Evolutionary conservation across 148 eudicot species (phyloP).

Genomic region (Chenopodium suecicum): DNA sequence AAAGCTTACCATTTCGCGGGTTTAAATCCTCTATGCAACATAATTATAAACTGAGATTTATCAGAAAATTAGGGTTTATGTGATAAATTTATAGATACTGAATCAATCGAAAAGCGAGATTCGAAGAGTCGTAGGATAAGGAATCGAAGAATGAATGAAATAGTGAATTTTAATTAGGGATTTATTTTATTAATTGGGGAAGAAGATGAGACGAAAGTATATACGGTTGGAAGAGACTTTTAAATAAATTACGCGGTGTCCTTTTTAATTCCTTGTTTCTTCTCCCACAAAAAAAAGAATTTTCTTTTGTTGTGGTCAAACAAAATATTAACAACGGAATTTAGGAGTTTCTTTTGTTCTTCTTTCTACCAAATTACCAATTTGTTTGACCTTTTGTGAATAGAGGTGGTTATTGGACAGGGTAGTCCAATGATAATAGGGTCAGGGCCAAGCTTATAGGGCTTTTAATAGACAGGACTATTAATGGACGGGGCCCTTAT

Average conservation of each 20-base stretch:
- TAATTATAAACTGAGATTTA: not conserved
- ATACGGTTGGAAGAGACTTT: not conserved
- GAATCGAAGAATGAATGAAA: not conserved
- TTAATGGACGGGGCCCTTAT: too few species aligned
- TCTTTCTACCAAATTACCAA: too few species aligned
- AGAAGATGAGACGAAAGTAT: not conserved
- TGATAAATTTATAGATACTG: too few species aligned
- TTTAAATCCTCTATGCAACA: constrained; percentile 85
- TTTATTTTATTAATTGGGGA: not conserved
- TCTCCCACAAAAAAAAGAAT: not conserved
- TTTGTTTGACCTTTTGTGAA: too few species aligned
- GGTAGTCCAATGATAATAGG: too few species aligned
- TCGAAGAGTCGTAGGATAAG: not conserved
- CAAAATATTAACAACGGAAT: too few species aligned
- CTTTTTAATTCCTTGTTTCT: not conserved
- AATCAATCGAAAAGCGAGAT: too few species aligned
- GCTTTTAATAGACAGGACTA: too few species aligned
- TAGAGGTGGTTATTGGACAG: too few species aligned
- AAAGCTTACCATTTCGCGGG: constrained; percentile 76
- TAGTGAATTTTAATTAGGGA: not conserved
- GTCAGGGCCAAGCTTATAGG: too few species aligned
- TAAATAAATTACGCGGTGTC: not conserved
- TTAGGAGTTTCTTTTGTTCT: too few species aligned
- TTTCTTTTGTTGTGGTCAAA: too few species aligned
- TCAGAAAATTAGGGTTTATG: not conserved